Conservation (phyloP, 2,329 filamentous ascomycete genomes). For the Sporothrix phasma region DNA sequence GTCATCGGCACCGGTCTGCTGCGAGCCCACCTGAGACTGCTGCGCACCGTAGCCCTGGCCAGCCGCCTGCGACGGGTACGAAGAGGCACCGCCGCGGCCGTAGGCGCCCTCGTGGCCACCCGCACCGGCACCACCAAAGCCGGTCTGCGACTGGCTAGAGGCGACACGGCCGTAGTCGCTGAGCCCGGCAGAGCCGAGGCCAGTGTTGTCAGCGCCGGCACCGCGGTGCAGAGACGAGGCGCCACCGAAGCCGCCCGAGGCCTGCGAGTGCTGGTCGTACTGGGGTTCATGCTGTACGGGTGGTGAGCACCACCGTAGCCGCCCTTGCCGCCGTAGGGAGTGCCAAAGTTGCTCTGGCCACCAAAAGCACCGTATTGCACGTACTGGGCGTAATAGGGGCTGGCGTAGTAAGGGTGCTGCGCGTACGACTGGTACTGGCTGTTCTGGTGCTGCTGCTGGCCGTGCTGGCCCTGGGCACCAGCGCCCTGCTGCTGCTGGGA, state of each 20-base stretch:
- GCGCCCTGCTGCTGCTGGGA: slow-evolving; percentile 25
- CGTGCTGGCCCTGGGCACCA: slow-evolving; percentile 24
- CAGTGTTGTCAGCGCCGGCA: slow-evolving; percentile 35
- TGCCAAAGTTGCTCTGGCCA: slow-evolving; percentile 41
- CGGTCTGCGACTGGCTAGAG: slow-evolving; percentile 41
- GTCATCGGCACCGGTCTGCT: slow-evolving; percentile 39
- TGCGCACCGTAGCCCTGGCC: slow-evolving; percentile 44
- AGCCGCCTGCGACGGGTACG: slow-evolving; percentile 43
- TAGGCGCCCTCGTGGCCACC: slow-evolving; percentile 42
- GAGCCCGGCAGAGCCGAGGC: slow-evolving; percentile 37
- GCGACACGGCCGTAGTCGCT: slow-evolving; percentile 44
- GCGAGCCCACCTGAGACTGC: slow-evolving; percentile 35
- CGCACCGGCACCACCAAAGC: slow-evolving; percentile 34
- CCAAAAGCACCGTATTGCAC: slow-evolving; percentile 34
- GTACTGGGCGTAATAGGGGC: slow-evolving; percentile 54
- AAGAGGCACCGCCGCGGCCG: slow-evolving; percentile 40
- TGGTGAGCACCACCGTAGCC: slow-evolving; percentile 47
- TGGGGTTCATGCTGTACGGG: slow-evolving; percentile 47
- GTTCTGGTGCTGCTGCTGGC: slow-evolving; percentile 26
- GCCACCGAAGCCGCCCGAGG: slow-evolving; percentile 39
- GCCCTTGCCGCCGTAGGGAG: slow-evolving; percentile 45
- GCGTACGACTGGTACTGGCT: slow-evolving; percentile 24
- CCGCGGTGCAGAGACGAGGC: slow-evolving; percentile 40
- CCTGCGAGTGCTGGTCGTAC: slow-evolving; percentile 47
- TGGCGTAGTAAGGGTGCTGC: slow-evolving; percentile 49